Conservation (phyloP, 2,329 filamentous ascomycete genomes). For the Chrysoporthe puriensis region DNA sequence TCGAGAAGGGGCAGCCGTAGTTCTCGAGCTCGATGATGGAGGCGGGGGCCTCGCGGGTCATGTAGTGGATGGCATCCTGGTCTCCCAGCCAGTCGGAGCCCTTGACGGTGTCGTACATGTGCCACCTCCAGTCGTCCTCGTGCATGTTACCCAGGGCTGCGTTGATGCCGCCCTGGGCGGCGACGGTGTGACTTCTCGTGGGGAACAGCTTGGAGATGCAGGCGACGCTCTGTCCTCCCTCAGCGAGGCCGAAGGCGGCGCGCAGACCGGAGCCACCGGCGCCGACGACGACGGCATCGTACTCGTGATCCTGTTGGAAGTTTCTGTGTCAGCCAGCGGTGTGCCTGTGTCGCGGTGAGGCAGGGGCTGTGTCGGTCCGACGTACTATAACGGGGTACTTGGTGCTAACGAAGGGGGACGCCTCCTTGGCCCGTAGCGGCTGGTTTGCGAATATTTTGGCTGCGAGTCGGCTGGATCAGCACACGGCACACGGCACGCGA, state of each 20-base stretch:
- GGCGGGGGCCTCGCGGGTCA: slow-evolving; percentile 91
- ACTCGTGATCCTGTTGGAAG: slow-evolving; percentile 80
- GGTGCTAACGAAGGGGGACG: slow-evolving; percentile 79
- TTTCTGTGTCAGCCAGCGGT: slow-evolving; percentile 30
- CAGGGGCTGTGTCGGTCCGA: slow-evolving; percentile 34
- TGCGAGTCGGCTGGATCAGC: slow-evolving; percentile 39
- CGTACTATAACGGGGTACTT: slow-evolving; percentile 94
- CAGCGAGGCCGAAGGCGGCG: slow-evolving; percentile 82
- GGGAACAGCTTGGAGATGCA: slow-evolving; percentile 89
- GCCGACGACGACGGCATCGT: slow-evolving; percentile 94
- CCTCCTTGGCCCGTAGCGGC: slow-evolving; percentile 90
- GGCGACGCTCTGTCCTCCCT: slow-evolving; percentile 84
- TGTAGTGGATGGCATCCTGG: slow-evolving; percentile 98
- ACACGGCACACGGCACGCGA: slow-evolving; percentile 13
- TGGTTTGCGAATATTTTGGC: slow-evolving; percentile 85
- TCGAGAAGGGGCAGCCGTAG: slow-evolving; percentile 95
- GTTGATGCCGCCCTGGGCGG: slow-evolving; percentile 83
- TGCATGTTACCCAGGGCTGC: slow-evolving; percentile 94
- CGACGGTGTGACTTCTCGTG: slow-evolving; percentile 83
- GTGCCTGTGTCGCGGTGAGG: background rate
- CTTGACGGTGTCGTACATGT: slow-evolving; percentile 99
- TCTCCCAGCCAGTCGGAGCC: slow-evolving; percentile 97
- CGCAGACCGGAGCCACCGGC: slow-evolving; percentile 81
- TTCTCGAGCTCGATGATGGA: slow-evolving; percentile 95
- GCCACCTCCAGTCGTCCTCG: slow-evolving; percentile 98